Evolutionary conservation across 1,284 basidiomycete species (phyloP), one percentile per base, ranked within the genome.

Genomic region (Microbotryum scabiosae): DNA sequence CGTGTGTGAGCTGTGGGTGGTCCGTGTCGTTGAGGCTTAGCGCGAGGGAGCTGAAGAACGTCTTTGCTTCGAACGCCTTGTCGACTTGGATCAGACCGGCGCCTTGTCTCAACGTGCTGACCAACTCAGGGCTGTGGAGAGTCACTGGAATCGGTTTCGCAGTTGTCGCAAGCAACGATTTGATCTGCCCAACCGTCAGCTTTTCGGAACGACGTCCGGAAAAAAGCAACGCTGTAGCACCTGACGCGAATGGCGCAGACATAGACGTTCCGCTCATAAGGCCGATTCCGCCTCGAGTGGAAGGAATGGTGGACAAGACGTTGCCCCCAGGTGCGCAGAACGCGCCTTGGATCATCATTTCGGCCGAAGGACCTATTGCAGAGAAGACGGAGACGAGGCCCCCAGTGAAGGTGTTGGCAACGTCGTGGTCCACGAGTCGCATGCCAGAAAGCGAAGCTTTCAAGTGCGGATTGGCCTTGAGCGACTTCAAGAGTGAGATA

Each of bases 1-100:
- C 68, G 57, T 75, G 84, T 75, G 69, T 56, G 55, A 74, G 69
- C 55, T 76, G 72, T 70, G 82, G 82, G 71, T 85, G 75, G 1
- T 81, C 79, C 1, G 86, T 87, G 73, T 87, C 86, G 72, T 87
- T 89, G 57, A 87, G 75, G 61, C 83, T 73, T 25, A 87, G 74
- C 71, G 84, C 80, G 6, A 81, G 78, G 4, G 84, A 85, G 5
- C 79, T 79, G 41, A 87, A 75, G 28, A 80, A 68, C 4, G 83
- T 82, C 14, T 77, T 79, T 3, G 80, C 76, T 63, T 81, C 78
- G 53, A 87, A 75, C 0, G 85, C 85, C 61, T 81, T 78, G 73
- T 80, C 84, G 14, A 82, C 81, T 67, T 87, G 78, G 60, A 87
- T 77, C 57, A 86, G 72, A 25, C 86, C 86, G 21, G 84, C 80